These are phyloP conservation scores for Exobasidium rhododendri DNA, from an alignment of 1,284 basidiomycete species.

Conservation along the genomic window DNA sequence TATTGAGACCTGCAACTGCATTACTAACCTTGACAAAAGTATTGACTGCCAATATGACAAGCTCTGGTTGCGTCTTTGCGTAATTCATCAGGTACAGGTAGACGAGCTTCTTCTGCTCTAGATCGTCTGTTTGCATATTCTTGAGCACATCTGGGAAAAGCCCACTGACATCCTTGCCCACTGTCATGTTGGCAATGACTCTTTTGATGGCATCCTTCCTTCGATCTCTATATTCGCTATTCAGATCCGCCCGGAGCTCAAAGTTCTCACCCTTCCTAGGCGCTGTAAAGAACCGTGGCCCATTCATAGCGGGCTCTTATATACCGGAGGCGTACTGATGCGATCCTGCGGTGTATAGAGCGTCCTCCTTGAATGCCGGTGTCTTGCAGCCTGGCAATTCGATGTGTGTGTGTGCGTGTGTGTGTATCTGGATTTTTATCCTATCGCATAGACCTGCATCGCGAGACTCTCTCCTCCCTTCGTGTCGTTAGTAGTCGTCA, in stretches of 20 bases:
- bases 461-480: too few species aligned
- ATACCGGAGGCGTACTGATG: too few species aligned
- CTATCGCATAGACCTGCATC: too few species aligned
- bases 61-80: constrained; percentile 94
- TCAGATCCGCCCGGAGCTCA: constrained; percentile 60
- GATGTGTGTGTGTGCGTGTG: too few species aligned
- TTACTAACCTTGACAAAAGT: constrained; percentile 73
- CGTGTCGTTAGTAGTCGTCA: too few species aligned
- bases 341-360: too few species aligned
- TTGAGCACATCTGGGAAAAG: constrained; percentile 92
- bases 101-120: constrained; percentile 94
- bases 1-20: background rate
- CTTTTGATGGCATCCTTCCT: constrained; percentile 98
- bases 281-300: constrained; percentile 54
- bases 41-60: constrained; percentile 95
- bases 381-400: too few species aligned
- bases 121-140: constrained; percentile 92
- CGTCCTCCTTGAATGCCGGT: too few species aligned
- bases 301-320: constrained; percentile 34
- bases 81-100: constrained; percentile 99
- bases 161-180: constrained; percentile 92
- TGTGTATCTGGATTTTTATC: too few species aligned
- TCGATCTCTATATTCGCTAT: constrained; percentile 90
- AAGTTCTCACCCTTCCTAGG: constrained; percentile 54
- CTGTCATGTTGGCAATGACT: constrained; percentile 76